phyloP scores from a whole-genome alignment of 2,329 filamentous ascomycete species.

The Cephalotrichum gorgonifer region DNA sequence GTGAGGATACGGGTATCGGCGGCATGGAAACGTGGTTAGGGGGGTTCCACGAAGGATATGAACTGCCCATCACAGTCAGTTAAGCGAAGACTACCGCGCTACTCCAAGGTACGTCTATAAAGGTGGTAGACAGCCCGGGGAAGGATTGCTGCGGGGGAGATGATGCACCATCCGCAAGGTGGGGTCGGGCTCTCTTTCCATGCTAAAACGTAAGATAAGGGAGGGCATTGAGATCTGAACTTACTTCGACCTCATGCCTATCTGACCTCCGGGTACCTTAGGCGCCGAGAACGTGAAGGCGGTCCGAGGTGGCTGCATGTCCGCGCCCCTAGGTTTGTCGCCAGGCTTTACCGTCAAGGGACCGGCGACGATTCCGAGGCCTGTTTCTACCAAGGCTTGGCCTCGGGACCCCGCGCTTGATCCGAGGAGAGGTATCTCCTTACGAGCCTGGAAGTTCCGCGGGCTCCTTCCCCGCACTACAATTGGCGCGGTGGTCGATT shows the following conservation, averaged over 20 bases:
- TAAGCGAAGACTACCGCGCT: neutral
- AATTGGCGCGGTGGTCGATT: constrained; percentile 80
- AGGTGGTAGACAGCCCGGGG: too few species aligned
- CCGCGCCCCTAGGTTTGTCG: constrained; percentile 41
- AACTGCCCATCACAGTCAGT: constrained; percentile 25
- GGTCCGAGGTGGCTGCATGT: constrained; percentile 44
- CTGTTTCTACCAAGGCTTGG: constrained; percentile 59
- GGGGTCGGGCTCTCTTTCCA: too few species aligned
- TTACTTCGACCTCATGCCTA: constrained; percentile 50
- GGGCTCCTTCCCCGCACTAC: constrained; percentile 90
- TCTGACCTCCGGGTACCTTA: constrained; percentile 42
- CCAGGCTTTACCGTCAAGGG: constrained; percentile 43
- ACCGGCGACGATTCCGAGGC: constrained; percentile 49
- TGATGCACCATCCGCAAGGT: too few species aligned
- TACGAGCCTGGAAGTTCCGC: constrained; percentile 86
- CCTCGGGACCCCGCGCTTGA: constrained; percentile 67
- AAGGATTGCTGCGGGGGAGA: too few species aligned
- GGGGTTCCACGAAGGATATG: constrained; percentile 47
- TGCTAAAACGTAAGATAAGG: too few species aligned
- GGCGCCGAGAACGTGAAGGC: constrained; percentile 49
- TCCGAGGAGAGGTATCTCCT: constrained; percentile 80
- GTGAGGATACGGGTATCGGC: constrained; percentile 36
- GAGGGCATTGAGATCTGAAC: constrained; percentile 16
- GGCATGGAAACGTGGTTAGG: constrained; percentile 31
- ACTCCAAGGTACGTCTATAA: too few species aligned